Percentiles rank a stretch among this genome's conserved stretches.
Evolutionary conservation across 768 basidiomycete genomes (phyloP).

Genomic region (Phlebiopsis flavidoalba): DNA sequence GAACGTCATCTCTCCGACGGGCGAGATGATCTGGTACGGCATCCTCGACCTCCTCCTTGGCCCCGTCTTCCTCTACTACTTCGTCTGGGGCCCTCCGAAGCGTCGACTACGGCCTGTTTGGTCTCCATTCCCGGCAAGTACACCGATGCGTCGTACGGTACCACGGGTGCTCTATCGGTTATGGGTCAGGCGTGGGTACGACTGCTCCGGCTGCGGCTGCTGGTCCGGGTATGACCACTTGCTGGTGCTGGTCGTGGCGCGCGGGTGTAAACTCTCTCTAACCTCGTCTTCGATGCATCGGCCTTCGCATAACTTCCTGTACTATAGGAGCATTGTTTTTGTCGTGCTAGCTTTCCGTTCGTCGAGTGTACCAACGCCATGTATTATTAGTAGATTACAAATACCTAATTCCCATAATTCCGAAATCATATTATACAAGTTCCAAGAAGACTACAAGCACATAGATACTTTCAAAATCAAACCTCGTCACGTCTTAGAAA

Average conservation of each 20-base stretch:
- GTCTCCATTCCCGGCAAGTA: constrained; percentile 26
- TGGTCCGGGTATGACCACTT: no score
- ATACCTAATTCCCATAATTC: no score
- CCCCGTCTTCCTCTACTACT: constrained; percentile 32
- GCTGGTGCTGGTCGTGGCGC: no score
- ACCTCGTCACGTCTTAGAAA: background rate
- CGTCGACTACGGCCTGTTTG: constrained; percentile 26
- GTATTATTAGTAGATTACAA: no score
- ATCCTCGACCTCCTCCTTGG: constrained; percentile 39
- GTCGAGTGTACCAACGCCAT: no score
- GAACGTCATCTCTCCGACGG: constrained; percentile 42
- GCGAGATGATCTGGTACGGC: constrained; percentile 55
- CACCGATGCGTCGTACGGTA: constrained; percentile 16
- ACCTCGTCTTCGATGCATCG: no score
- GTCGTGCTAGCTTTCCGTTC: no score
- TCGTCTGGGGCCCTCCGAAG: constrained; percentile 18
- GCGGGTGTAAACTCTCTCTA: no score
- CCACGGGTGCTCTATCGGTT: constrained; percentile 8
- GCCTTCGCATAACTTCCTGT: background rate
- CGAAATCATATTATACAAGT: no score
- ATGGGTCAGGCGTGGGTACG: constrained; percentile 3
- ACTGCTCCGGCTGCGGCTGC: background rate
- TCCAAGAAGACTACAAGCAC: no score
- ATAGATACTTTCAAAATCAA: background rate
- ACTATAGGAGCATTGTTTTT: background rate